Evolutionary conservation across 306 rosid genomes (phyloP), one percentile per base, ranked within the genome.

Genomic region (Corylus americana): DNA sequence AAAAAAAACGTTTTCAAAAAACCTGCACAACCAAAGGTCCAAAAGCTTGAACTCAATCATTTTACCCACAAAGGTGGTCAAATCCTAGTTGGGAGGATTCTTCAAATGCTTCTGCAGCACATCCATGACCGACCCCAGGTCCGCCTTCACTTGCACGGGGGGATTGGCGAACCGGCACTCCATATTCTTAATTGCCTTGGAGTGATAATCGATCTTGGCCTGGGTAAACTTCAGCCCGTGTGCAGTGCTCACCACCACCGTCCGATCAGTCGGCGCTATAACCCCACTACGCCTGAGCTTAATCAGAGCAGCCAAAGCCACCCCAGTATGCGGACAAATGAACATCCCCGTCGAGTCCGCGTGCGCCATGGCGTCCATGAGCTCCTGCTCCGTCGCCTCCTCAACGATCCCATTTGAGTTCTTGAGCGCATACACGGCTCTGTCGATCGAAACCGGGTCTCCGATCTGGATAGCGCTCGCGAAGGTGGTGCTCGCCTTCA

Each of bases 321-420:
- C 98, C 66, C 98, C 95, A 0, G 98, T 93, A 48, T 89, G 98
- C 0, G 98, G 98, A 70, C 98, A 93, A 0, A 87, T 89, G 68
- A 93, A 93, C 98, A 93, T 91, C 1, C 98, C 98, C 0, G 93
- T 91, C 0, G 97, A 90, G 76, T 93, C 97, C 12, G 98, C 98
- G 20, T 81, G 85, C 1, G 91, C 94, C 92, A 84, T 91, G 1
- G 97, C 97, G 59, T 93, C 93, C 98, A 93, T 91, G 3, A 93
- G 74, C 51, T 93, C 98, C 79, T 88, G 90, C 80, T 91, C 97
- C 0, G 85, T 87, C 0, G 97, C 97, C 80, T 93, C 98, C 87
- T 91, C 97, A 4, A 91, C 98, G 17, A 94, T 94, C 81, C 98
- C 98, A 17, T 89, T 39, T 0, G 91, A 88, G 48, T 79, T 87